phyloP scores from a whole-genome alignment of 179 eudicot genomes.

The Camellia oleifera region DNA sequence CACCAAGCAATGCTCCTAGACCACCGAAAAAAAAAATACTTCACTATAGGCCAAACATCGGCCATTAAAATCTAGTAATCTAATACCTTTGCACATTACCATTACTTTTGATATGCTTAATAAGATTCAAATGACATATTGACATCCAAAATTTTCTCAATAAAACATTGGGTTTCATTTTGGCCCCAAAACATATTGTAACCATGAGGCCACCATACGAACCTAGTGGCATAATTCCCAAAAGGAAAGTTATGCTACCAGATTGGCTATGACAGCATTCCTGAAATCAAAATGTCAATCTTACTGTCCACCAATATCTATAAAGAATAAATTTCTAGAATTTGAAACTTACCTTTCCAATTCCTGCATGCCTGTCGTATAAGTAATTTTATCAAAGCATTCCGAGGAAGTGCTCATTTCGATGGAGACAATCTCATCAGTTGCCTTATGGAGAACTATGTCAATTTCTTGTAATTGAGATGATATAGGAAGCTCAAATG shows the following conservation, averaged over 20 bases:
- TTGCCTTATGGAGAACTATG: slow-evolving; percentile 83
- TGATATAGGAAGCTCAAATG: slow-evolving; percentile 64
- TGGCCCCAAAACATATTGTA: not conserved
- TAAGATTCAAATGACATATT: not conserved
- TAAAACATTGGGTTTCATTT: not conserved
- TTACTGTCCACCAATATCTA: not conserved
- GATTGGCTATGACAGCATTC: not conserved
- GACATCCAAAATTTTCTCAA: not conserved
- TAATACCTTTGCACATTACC: not conserved
- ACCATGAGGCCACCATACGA: not conserved
- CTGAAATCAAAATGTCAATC: not conserved
- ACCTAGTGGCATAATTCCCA: not conserved
- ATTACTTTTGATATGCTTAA: no score
- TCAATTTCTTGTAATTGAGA: slow-evolving; percentile 73
- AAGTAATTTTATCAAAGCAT: slow-evolving; percentile 49
- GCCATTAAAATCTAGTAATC: no score
- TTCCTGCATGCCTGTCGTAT: slow-evolving; percentile 67
- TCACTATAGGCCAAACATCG: no score
- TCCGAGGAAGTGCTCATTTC: slow-evolving; percentile 51
- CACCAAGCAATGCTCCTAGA: no score
- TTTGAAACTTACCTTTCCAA: slow-evolving; percentile 58
- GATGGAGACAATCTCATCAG: slow-evolving; percentile 81
- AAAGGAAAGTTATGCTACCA: not conserved
- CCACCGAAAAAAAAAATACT: no score
- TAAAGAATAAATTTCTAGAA: not conserved